Evolutionary conservation across 805 yeast species (phyloP), one percentile per base, ranked within the genome.

Genomic region (baker's yeast (Saccharomyces cerevisiae)): DNA sequence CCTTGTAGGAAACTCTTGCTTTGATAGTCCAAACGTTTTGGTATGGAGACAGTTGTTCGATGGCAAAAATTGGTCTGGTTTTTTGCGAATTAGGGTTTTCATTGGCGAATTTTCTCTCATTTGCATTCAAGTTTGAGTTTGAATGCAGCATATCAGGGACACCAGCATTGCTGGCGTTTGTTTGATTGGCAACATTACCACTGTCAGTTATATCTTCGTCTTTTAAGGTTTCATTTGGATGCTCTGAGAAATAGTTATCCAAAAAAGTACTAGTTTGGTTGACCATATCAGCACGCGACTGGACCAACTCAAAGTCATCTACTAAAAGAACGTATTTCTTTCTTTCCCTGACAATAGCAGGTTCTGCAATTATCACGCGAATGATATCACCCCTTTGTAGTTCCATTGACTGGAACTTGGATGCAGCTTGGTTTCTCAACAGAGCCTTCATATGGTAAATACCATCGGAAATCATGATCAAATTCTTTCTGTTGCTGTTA

Each of bases 21-120:
- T 89, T 89, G 63, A 94, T 88, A 6, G 92, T 85, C 98, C 98
- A 94, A 51, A 79, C 76, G 66, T 84, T 86, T 68, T 88, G 94
- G 69, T 87, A 94, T 8, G 98, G 98, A 11, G 97, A 89, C 51
- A 94, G 75, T 58, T 85, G 89, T 65, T 89, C 96, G 61, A 91
- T 88, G 10, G 95, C 86, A 61, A 80, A 81, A 43, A 87, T 75
- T 30, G 79, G 76, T 48, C 68, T 71, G 10, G 69, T 62, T 51
- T 59, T 64, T 52, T 69, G 70, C 32, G 71, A 68, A 14, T 41
- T 21, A 21, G 63, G 53, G 41, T 54, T 51, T 49, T 30, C 51
- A 13, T 36, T 36, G 10, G 11, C 22, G 4, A 36, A 36, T 21
- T 36, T 36, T n/a, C 17, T 36, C 5, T 36, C 43, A 24, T 17